These are phyloP conservation scores for Ustilago loliicola DNA, from an alignment of 1,284 basidiomycete genomes.

Conservation along the genomic window DNA sequence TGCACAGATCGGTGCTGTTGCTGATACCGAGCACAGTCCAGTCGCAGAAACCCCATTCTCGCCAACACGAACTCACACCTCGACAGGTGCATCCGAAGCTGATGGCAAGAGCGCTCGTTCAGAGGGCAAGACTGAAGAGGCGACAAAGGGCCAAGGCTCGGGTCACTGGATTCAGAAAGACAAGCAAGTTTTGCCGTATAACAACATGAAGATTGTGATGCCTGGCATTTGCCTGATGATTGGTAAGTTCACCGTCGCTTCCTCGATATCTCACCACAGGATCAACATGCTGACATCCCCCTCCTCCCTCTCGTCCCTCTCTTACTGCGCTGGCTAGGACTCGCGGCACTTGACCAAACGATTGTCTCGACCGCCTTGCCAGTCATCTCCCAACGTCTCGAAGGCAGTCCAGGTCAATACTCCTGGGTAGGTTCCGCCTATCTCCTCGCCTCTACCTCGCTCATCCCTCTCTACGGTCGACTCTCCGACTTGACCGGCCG, in stretches of 20 bases:
- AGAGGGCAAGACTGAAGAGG: neutral
- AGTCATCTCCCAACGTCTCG: constrained; percentile 55
- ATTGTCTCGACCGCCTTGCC: constrained; percentile 70
- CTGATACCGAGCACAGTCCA: neutral
- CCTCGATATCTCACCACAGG: constrained; percentile 60
- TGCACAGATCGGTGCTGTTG: neutral
- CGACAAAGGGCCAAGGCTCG: neutral
- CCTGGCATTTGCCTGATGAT: constrained; percentile 54
- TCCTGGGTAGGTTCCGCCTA: constrained; percentile 72
- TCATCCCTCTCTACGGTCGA: constrained; percentile 69
- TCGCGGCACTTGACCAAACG: constrained; percentile 63
- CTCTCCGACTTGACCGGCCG: constrained; percentile 71
- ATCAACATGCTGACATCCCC: constrained; percentile 34
- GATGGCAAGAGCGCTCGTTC: neutral
- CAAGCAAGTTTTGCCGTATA: constrained; percentile 52
- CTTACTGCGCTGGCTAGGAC: neutral
- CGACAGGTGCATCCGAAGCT: neutral
- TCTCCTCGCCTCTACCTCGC: constrained; percentile 70
- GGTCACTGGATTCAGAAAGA: constrained; percentile 58
- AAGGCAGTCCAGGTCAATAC: constrained; percentile 56
- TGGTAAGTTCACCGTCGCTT: neutral
- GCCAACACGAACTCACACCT: neutral
- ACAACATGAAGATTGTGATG: constrained; percentile 64
- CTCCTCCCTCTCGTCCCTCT: neutral
- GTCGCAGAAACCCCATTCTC: neutral